phyloP scores from a whole-genome alignment of 176 grass and related monocot genomes.

The Triticum turgidum region DNA sequence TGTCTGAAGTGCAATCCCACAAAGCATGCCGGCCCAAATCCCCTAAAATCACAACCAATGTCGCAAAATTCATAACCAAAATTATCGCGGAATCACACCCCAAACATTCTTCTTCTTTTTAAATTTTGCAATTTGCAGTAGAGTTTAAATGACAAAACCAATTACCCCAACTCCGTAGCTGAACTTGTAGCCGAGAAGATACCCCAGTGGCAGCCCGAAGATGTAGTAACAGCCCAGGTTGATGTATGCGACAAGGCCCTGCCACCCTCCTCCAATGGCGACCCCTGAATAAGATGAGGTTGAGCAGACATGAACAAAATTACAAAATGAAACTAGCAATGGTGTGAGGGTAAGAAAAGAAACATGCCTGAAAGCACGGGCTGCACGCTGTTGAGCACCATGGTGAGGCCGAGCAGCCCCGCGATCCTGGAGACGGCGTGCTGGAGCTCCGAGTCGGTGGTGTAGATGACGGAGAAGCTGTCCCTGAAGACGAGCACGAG shows the following conservation, averaged over 20 bases:
- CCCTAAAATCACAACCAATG: neutral
- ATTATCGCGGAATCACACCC: neutral
- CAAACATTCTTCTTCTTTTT: rapidly evolving
- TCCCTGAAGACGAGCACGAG: neutral
- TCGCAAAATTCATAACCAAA: neutral
- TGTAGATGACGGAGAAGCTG: neutral
- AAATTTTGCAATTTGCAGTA: neutral
- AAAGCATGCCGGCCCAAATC: neutral
- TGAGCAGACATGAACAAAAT: neutral
- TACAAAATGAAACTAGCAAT: neutral
- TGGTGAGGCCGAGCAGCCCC: neutral
- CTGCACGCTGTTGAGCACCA: slow-evolving; percentile 3
- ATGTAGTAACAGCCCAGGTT: neutral
- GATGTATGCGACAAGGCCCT: neutral
- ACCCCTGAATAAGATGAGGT: neutral
- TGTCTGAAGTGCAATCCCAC: neutral
- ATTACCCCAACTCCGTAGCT: neutral
- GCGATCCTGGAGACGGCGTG: neutral
- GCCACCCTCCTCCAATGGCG: neutral
- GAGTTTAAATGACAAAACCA: neutral
- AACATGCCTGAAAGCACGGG: neutral
- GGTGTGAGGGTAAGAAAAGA: neutral
- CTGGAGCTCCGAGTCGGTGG: neutral
- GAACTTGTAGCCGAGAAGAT: neutral
- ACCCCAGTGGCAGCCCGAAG: neutral